Evolutionary conservation across 2,329 filamentous ascomycete genomes (phyloP), one percentile per base, ranked within the genome.

Genomic region (Pestalotiopsis sp.): DNA sequence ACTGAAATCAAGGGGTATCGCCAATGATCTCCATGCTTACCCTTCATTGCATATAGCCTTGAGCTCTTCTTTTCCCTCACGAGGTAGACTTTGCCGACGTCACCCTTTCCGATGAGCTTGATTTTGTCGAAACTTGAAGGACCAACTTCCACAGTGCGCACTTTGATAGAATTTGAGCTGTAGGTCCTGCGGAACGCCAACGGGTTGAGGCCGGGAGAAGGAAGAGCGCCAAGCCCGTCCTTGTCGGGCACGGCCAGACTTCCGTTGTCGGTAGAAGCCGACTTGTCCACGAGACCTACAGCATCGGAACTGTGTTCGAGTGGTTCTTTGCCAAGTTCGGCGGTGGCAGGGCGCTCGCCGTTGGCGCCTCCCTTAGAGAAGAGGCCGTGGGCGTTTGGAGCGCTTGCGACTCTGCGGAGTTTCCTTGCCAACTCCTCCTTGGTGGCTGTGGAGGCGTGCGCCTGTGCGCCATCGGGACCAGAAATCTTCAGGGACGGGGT

Each of bases 61-160:
- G 91, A 91, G 77, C 95, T 97, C 88, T 98, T 98, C 89, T 99
- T 99, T 82, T 99, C 96, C 74, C 94, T 89, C 65, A 99, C 96
- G 73, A 99, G 84, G 79, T 99, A 99, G 1, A 99, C 96, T 84
- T 99, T 99, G 71, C 96, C 96, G 27, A 99, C 96, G 81, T 99
- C 96, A 69, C 96, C 96, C 84, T 99, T 99, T 68, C 96, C 96
- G 78, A 99, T 98, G 82, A 99, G 87, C 82, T 99, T 99, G 82
- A 99, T 98, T 89, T 99, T 99, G 86, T 99, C 96, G 76, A 99
- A 99, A 79, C 95, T 98, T 71, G 93, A 87, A 0, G 96, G 96
- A 0, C 94, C 93, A 45, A 99, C 96, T 82, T 99, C 96, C 62
- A 99, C 96, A 79, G 97, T 94, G 75, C 96, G 90, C 73, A 98